These are phyloP conservation scores for Begonia peltatifolia DNA, from an alignment of 306 rosid genomes.

Conservation along the genomic window DNA sequence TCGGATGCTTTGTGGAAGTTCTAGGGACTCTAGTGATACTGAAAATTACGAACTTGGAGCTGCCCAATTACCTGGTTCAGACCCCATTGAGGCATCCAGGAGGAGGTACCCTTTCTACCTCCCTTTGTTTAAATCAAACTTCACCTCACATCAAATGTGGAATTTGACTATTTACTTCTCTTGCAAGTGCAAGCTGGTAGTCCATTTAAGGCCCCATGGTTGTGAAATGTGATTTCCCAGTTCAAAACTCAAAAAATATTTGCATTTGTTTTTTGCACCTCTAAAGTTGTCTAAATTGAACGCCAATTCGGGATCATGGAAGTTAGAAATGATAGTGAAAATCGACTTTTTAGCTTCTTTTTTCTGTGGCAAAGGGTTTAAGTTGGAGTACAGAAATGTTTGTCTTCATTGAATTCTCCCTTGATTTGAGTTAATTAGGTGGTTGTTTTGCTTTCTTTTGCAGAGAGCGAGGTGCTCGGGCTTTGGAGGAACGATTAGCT, in stretches of 20 bases:
- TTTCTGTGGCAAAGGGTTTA: conserved; percentile 5
- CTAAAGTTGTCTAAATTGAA: no score
- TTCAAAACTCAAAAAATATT: no score
- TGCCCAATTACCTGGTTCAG: conserved; percentile 77
- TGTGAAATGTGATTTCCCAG: no score
- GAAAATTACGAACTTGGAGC: conserved; percentile 37
- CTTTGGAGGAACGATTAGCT: conserved; percentile 88
- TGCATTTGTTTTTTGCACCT: no score
- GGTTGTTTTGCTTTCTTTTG: conserved; percentile 5
- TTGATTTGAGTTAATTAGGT: no score
- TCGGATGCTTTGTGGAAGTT: conserved; percentile 82
- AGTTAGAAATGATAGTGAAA: background rate
- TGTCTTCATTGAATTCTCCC: no score
- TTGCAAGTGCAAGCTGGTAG: no score
- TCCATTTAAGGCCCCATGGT: no score
- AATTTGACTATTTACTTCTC: background rate
- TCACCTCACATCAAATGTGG: background rate
- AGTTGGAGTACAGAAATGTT: no score
- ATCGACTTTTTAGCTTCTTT: background rate
- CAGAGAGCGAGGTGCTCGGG: conserved; percentile 93
- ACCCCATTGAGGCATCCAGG: conserved; percentile 82
- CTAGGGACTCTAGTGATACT: conserved; percentile 28
- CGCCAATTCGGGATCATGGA: background rate
- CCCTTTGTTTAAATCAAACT: conserved; percentile 3
- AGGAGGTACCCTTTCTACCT: conserved; percentile 46